Percentiles rank a stretch among this genome's conserved stretches.
These are phyloP conservation scores for Rhinocladiella mackenziei DNA, from an alignment of 2,329 filamentous ascomycete species.

Conservation along the genomic window DNA sequence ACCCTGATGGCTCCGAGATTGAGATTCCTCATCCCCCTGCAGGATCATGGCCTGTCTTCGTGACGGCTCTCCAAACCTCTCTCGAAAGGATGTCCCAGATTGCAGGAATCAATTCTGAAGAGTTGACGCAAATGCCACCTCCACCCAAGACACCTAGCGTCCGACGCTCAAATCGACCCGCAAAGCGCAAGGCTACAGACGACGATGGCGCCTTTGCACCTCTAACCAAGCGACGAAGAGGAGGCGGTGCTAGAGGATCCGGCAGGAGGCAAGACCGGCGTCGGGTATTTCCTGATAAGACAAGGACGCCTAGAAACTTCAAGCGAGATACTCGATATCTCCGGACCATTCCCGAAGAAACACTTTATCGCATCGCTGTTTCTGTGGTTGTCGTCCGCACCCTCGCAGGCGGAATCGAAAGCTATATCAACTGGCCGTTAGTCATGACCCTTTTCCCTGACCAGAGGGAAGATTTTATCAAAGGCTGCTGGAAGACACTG, in stretches of 20 bases:
- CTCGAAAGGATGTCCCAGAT: constrained; percentile 7
- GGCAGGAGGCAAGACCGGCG: neutral
- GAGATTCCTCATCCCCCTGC: constrained; percentile 15
- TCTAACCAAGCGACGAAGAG: constrained; percentile 14
- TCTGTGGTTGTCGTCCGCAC: constrained; percentile 45
- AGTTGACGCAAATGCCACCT: constrained; percentile 3
- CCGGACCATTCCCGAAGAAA: constrained; percentile 15
- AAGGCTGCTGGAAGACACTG: constrained; percentile 38
- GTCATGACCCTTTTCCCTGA: constrained; percentile 42
- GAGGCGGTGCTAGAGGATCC: neutral
- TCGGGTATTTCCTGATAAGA: neutral
- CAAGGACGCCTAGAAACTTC: neutral
- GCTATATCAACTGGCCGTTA: constrained; percentile 45
- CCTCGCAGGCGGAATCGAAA: constrained; percentile 44
- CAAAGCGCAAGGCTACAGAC: constrained; percentile 16
- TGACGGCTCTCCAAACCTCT: constrained; percentile 9
- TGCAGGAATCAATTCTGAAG: neutral
- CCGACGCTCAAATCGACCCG: constrained; percentile 4
- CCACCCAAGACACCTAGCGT: neutral
- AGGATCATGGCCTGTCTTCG: constrained; percentile 21
- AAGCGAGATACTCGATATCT: constrained; percentile 13
- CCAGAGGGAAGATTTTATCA: constrained; percentile 38
- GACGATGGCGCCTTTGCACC: constrained; percentile 13
- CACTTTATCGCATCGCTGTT: constrained; percentile 37
- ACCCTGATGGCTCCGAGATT: constrained; percentile 7